Base-by-base conservation (phyloP, 805 yeast genomes). In the Pichia eremophila region DNA sequence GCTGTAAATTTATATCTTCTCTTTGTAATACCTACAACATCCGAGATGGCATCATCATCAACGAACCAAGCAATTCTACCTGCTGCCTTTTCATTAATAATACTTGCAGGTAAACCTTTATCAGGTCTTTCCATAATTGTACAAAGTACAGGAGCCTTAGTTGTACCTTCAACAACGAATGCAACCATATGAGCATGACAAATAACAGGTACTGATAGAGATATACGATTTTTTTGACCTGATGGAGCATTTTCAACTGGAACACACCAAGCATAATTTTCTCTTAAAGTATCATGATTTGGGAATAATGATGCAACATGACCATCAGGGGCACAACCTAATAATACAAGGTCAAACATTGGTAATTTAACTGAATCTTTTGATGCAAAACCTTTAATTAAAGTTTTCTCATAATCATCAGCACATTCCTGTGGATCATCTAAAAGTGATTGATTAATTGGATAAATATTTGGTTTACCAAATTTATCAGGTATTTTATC, bases 261-360 rank as follows among this genome's bases (percentile, higher is more conserved):
- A 27, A 87, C 85, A 53, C 90, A 90, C 97, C 98, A 91, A 1
- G 97, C 97, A 56, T 84, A 75, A 52, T 83, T 78, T 64, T 91
- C 99, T 61, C 97, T 76, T 54, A 91, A 71, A 47, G 85, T 83
- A 56, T 86, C 93, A 60, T 86, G 93, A 62, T 84, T 83, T 22
- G 99, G 99, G 72, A 91, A 91, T 47, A 91, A 75, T n/a, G 95
- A 88, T 45, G 96, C 96, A 60, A 88, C 86, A 65, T 91, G 99
- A 22, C 99, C 99, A 65, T 91, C 99, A 3, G 98, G 98, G 0
- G 99, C 99, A 72, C 98, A 91, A 27, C 99, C 99, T 50, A 93
- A 73, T 54, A 93, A 71, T 52, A 93, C 77, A 46, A 93, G 69
- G 65, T 93, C 98, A 68, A 93, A 91, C 79, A 87, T 81, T 50